These are phyloP conservation scores for Orychophragmus violaceus DNA, from an alignment of 345 rosid species.

Conservation along the genomic window DNA sequence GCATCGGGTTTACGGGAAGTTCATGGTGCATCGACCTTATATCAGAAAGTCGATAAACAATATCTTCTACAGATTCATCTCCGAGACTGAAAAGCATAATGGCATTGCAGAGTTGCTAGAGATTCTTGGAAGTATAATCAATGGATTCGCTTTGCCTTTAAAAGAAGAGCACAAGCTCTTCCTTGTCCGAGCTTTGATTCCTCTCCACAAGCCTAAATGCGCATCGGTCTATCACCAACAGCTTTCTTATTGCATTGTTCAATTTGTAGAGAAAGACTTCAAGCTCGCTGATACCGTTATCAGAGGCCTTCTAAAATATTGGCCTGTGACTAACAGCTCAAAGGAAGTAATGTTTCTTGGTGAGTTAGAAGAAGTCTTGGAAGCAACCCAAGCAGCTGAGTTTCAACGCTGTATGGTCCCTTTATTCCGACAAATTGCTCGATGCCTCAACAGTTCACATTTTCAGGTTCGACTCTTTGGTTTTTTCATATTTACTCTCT, in stretches of 20 bases:
- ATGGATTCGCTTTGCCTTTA: conserved; percentile 79
- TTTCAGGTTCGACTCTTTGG: conserved; percentile 56
- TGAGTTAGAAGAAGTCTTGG: conserved; percentile 84
- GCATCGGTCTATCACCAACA: conserved; percentile 73
- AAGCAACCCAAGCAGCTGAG: conserved; percentile 79
- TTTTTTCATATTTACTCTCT: not conserved
- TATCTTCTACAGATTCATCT: conserved; percentile 71
- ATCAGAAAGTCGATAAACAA: conserved; percentile 79
- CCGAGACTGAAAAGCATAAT: conserved; percentile 81
- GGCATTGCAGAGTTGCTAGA: conserved; percentile 78
- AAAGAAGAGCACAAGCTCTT: conserved; percentile 92
- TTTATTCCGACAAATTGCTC: conserved; percentile 56
- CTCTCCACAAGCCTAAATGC: conserved; percentile 82
- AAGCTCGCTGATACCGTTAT: conserved; percentile 81
- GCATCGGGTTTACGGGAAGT: conserved; percentile 79
- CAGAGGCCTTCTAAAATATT: conserved; percentile 66
- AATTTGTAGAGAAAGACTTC: conserved; percentile 83
- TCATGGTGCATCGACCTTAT: conserved; percentile 85
- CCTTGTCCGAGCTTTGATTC: conserved; percentile 74
- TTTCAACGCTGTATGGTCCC: conserved; percentile 90
- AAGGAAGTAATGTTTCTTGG: conserved; percentile 87
- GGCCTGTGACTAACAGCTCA: conserved; percentile 87
- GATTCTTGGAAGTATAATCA: conserved; percentile 84
- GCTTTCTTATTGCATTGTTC: conserved; percentile 74
- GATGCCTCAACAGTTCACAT: conserved; percentile 78